Evolutionary conservation across 768 basidiomycete genomes (phyloP), one percentile per base, ranked within the genome.

Genomic region (Serendipita sp.): DNA sequence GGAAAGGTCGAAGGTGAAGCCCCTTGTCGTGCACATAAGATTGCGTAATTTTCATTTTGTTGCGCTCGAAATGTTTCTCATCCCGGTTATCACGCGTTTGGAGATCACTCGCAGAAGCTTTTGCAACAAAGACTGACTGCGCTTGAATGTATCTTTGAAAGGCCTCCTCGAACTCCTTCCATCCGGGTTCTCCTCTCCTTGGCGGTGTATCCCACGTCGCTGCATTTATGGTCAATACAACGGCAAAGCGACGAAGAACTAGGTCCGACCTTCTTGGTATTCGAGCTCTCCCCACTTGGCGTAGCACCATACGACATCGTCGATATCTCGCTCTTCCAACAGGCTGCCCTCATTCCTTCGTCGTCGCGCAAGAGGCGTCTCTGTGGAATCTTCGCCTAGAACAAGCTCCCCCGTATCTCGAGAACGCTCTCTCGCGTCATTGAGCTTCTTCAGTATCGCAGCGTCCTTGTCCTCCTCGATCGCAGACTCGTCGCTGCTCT

Each of bases 131-230:
- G 28, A 94, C 83, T 2, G 71, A 64, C 3, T 82, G 81, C 3
- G 89, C 83, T 15, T 74, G 75, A 4, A 95, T 70, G 72, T 83
- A 95, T 41, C 80, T 77, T 44, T 73, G 68, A 70, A 96, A 84
- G 3, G 91, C 94, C 1, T 69, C 73, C 66, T 80, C 74, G 71
- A 86, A 98, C 0, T 84, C 82, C 0, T 75, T 70, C 74, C 88
- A 88, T 5, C 80, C 79, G 1, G 75, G 70, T 58, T 86, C 85
- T 16, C 74, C 78, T 5, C 68, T 71, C 7, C 79, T 80, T 41
- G 91, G 91, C 0, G 94, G 91, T 16, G 91, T 83, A 74, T 96
- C 93, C 90, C 91, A 95, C 10, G 88, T 85, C n/a, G 89, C 92
- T 95, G 69, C 16, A 41, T 36, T 52, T 13, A 44, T 34, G 13